Conservation (phyloP, 2,329 filamentous ascomycete species). For the Fusarium sp. region DNA sequence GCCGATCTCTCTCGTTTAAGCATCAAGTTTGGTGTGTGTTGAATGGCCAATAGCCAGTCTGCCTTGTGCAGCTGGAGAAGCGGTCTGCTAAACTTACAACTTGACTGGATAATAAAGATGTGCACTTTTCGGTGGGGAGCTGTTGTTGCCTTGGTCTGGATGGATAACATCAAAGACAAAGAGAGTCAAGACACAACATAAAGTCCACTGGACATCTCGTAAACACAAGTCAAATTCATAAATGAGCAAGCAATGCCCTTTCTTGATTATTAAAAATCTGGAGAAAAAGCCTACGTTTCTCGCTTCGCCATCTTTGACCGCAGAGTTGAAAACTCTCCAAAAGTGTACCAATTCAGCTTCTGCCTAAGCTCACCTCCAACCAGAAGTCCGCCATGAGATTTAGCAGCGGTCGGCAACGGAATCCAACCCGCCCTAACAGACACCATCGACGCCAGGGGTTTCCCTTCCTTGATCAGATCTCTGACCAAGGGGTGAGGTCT, state of each 20-base stretch:
- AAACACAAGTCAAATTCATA: background rate
- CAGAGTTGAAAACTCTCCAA: background rate
- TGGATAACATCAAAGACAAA: background rate
- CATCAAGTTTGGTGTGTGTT: background rate
- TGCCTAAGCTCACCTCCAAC: background rate
- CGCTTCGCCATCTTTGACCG: background rate
- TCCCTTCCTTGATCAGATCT: slow-evolving; percentile 11
- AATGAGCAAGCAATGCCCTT: background rate
- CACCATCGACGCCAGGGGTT: slow-evolving; percentile 12
- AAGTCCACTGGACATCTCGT: background rate
- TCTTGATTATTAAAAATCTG: background rate
- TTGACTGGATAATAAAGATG: slow-evolving; percentile 14
- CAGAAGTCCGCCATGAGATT: background rate
- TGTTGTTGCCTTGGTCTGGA: background rate
- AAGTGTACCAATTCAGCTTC: background rate
- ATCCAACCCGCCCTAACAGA: slow-evolving; percentile 5
- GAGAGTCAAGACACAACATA: background rate
- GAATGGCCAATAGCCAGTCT: slow-evolving; percentile 17
- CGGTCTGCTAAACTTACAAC: slow-evolving; percentile 5
- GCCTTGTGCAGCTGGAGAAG: slow-evolving; percentile 16
- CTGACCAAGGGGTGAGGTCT: slow-evolving; percentile 22
- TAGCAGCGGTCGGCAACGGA: background rate
- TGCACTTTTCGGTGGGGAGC: slow-evolving; percentile 24
- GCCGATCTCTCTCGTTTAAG: background rate
- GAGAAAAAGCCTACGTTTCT: background rate